Conservation (phyloP, 768 basidiomycete species). For the Termitomyces sp. region DNA sequence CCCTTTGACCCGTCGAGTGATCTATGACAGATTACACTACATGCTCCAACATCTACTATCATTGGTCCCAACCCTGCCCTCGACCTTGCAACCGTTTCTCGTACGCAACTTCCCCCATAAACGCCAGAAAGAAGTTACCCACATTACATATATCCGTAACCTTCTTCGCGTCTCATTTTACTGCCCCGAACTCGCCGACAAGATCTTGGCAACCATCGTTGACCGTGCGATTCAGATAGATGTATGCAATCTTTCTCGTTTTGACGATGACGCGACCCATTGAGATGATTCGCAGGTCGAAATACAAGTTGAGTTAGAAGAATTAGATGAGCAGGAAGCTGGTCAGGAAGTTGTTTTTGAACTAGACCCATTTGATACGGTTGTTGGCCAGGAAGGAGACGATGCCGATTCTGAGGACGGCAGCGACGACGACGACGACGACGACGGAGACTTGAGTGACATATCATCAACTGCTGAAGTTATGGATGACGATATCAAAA, state of each 20-base stretch:
- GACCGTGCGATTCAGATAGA: constrained; percentile 97
- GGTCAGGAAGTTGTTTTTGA: constrained; percentile 63
- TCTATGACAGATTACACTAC: constrained; percentile 84
- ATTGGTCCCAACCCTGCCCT: constrained; percentile 88
- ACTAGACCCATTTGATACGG: constrained; percentile 83
- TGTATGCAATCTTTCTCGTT: constrained; percentile 41
- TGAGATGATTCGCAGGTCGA: constrained; percentile 65
- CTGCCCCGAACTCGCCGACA: constrained; percentile 83
- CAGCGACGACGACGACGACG: constrained; percentile 48
- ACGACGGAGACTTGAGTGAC: constrained; percentile 53
- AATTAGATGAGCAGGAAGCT: constrained; percentile 70
- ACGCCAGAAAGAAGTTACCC: constrained; percentile 73
- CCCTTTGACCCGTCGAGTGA: constrained; percentile 75
- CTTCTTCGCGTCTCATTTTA: constrained; percentile 78
- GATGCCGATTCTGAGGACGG: constrained; percentile 57
- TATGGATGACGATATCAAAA: constrained; percentile 34
- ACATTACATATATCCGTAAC: constrained; percentile 91
- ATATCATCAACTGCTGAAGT: constrained; percentile 70
- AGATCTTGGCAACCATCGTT: constrained; percentile 81
- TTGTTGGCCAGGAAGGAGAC: constrained; percentile 71
- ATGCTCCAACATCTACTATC: constrained; percentile 85
- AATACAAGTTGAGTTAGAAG: constrained; percentile 94
- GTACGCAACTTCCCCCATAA: constrained; percentile 91
- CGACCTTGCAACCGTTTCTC: constrained; percentile 82
- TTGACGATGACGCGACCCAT: not conserved